phyloP scores from a whole-genome alignment of 768 basidiomycete species.

The Mycena pura region DNA sequence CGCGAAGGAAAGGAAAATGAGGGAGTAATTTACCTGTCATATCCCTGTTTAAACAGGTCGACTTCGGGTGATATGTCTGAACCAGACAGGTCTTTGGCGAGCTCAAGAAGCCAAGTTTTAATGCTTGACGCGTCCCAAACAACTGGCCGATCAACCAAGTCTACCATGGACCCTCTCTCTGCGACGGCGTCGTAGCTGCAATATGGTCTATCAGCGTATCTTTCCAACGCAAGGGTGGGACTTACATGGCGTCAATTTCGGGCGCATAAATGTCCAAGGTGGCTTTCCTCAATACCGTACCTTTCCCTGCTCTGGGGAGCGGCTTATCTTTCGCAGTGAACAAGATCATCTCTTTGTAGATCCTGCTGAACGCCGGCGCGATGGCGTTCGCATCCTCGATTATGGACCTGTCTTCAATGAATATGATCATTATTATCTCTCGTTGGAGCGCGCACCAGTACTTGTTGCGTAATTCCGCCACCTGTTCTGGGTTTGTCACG shows the following conservation, averaged over 20 bases:
- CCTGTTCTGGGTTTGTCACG: constrained; percentile 23
- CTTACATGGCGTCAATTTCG: constrained; percentile 49
- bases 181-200: constrained; percentile 39
- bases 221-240: background rate
- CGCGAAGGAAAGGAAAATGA: background rate
- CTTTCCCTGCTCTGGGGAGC: constrained; percentile 52
- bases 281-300: constrained; percentile 50
- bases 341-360: constrained; percentile 61
- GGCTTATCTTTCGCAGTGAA: constrained; percentile 48
- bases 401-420: constrained; percentile 33
- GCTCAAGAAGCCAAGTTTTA: constrained; percentile 32
- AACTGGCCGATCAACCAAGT: constrained; percentile 30
- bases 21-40: too few relatives aligned
- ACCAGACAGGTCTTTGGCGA: constrained; percentile 25
- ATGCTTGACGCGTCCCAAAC: constrained; percentile 32
- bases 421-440: background rate
- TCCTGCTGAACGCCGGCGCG: constrained; percentile 48
- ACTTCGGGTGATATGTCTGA: constrained; percentile 15
- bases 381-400: constrained; percentile 50
- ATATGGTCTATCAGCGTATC: constrained; percentile 24
- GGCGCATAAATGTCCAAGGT: constrained; percentile 44
- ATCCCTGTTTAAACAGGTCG: constrained; percentile 42
- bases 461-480: constrained; percentile 12
- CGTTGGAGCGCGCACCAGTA: background rate
- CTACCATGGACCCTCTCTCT: constrained; percentile 24